phyloP scores from a whole-genome alignment of 2,329 filamentous ascomycete species.

The Pseudocercospora eumusae region DNA sequence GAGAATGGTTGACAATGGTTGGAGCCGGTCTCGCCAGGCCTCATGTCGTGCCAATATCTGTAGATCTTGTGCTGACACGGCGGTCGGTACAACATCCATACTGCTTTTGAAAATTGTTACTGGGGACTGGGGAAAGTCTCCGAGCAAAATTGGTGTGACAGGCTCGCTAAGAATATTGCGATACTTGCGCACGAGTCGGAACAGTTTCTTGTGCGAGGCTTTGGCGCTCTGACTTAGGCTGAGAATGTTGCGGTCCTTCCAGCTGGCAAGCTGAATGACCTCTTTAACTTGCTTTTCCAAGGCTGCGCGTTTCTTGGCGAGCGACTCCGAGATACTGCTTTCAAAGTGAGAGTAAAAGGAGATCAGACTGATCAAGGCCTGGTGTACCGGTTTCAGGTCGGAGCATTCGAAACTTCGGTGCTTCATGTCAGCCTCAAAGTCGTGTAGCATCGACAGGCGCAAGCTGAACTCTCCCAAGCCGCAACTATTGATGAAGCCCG shows the following conservation, averaged over 20 bases:
- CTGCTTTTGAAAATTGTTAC: not conserved
- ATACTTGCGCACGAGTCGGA: conserved; percentile 89
- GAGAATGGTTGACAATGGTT: conserved; percentile 1
- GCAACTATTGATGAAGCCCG: conserved; percentile 75
- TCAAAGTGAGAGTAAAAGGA: conserved; percentile 73
- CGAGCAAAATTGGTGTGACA: conserved; percentile 60
- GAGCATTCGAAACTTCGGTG: conserved; percentile 59
- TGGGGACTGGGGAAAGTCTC: conserved; percentile 25
- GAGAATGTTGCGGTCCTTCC: conserved; percentile 96
- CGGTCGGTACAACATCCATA: not conserved
- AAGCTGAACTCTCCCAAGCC: conserved; percentile 76
- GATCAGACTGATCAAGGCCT: conserved; percentile 74
- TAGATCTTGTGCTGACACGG: not conserved
- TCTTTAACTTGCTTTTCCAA: conserved; percentile 94
- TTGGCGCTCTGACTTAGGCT: conserved; percentile 85
- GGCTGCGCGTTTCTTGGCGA: conserved; percentile 66
- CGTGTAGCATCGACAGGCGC: conserved; percentile 67
- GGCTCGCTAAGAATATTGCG: conserved; percentile 75
- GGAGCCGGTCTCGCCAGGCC: conserved; percentile 19
- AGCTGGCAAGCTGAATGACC: conserved; percentile 88
- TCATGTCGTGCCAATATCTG: conserved; percentile 9
- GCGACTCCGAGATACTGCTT: conserved; percentile 62
- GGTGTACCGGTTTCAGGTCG: conserved; percentile 50
- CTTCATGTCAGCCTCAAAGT: conserved; percentile 64
- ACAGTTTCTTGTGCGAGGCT: conserved; percentile 87